Percentiles rank a stretch among this genome's conserved stretches.
Conservation (phyloP, 2,329 filamentous ascomycete genomes). For the Metarhizium sp. region DNA sequence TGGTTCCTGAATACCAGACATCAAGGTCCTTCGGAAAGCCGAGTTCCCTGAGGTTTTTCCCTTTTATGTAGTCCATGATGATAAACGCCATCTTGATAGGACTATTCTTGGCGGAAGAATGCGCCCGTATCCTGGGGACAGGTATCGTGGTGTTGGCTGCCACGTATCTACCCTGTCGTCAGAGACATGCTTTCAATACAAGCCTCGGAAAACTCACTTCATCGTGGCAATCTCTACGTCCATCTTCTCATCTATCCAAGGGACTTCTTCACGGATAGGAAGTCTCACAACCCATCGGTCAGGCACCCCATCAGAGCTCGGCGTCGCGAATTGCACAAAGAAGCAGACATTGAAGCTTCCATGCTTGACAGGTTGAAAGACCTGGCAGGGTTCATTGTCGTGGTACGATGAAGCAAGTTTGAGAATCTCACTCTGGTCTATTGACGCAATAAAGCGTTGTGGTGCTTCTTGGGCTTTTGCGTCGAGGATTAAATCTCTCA, state of each 20-base stretch:
- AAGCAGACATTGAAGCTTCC: conserved; percentile 13
- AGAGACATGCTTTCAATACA: no score
- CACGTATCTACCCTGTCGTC: conserved; percentile 5
- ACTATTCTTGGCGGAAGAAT: conserved; percentile 1
- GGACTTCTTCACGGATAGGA: conserved; percentile 5
- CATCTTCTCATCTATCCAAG: conserved; percentile 6
- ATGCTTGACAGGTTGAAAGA: conserved; percentile 8
- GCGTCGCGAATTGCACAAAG: conserved; percentile 10
- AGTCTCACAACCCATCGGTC: conserved; percentile 10
- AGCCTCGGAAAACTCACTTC: conserved; percentile 5
- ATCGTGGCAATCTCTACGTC: conserved; percentile 12
- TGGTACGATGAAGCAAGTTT: conserved; percentile 10
- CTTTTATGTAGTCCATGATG: conserved; percentile 12
- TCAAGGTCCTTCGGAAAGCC: neutral
- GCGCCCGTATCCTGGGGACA: conserved; percentile 8
- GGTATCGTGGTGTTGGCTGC: conserved; percentile 8
- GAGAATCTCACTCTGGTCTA: conserved; percentile 5
- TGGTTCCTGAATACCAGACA: neutral
- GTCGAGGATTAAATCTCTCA: neutral
- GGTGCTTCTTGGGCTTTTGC: conserved; percentile 2
- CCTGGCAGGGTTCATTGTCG: conserved; percentile 7
- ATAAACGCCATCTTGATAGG: conserved; percentile 9
- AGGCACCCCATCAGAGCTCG: neutral
- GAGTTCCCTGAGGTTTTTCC: conserved; percentile 7
- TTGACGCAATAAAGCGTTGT: conserved; percentile 7